A percentile compares a stretch with the other conserved stretches of the same genome.
Conservation (phyloP, 2,329 filamentous ascomycete genomes). For the Epichloe amarillans region DNA sequence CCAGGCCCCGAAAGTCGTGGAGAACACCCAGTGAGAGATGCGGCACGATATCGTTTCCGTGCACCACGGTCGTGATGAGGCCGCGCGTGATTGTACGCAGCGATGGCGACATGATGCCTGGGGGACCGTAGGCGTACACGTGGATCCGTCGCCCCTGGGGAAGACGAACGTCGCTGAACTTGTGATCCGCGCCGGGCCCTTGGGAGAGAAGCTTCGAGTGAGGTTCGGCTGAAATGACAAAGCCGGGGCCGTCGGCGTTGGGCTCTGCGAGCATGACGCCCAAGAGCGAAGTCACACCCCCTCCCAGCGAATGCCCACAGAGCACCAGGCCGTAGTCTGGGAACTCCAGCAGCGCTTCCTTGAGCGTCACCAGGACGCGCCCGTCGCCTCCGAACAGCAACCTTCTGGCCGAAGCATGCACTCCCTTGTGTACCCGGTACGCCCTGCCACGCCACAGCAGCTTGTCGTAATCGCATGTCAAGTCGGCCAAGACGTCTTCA, state of each 20-base stretch:
- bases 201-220: conserved; percentile 28
- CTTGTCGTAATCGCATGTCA: conserved; percentile 62
- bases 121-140: conserved; percentile 71
- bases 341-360: conserved; percentile 51
- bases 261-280: conserved; percentile 60
- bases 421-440: conserved; percentile 62
- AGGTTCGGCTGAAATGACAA: conserved; percentile 45
- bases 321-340: conserved; percentile 57
- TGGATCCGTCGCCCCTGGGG: conserved; percentile 60
- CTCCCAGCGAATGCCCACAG: conserved; percentile 57
- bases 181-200: conserved; percentile 14
- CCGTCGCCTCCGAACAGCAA: conserved; percentile 56
- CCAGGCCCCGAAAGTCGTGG: conserved; percentile 61
- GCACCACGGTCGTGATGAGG: conserved; percentile 61
- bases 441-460: conserved; percentile 47
- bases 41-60: conserved; percentile 62
- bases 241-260: conserved; percentile 38
- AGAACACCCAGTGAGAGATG: conserved; percentile 60
- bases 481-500: conserved; percentile 59
- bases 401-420: conserved; percentile 56
- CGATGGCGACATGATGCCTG: conserved; percentile 56
- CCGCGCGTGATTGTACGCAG: conserved; percentile 58
- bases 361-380: conserved; percentile 51
- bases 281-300: conserved; percentile 55
- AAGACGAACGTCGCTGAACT: conserved; percentile 32